A percentile compares a stretch with the other conserved stretches of the same genome.
These are phyloP conservation scores for Sporothrix mexicana DNA, from an alignment of 2,329 filamentous ascomycete species.

Conservation along the genomic window DNA sequence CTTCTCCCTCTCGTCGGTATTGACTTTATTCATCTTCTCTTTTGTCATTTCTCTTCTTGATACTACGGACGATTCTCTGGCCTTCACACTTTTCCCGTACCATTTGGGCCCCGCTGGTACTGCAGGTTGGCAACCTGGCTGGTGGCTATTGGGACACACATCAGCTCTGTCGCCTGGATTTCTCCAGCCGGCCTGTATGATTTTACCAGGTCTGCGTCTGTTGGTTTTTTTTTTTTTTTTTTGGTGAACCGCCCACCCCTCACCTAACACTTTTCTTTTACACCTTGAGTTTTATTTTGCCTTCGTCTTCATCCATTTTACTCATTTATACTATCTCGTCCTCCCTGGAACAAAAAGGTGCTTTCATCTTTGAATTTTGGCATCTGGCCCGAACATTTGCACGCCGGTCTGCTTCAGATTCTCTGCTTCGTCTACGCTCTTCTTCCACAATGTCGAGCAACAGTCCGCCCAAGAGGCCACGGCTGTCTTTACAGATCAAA, in stretches of 20 bases:
- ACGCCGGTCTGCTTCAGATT: too few relatives aligned
- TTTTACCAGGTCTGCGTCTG: not conserved
- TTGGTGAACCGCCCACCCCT: not conserved
- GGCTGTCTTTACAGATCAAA: slow-evolving; percentile 58
- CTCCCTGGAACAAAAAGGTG: too few relatives aligned
- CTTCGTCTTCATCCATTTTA: not conserved
- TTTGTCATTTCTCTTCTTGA: not conserved
- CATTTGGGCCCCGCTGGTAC: not conserved
- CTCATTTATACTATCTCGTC: not conserved
- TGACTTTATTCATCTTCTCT: not conserved
- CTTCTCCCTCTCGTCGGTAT: slow-evolving; percentile 50
- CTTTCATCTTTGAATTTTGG: not conserved
- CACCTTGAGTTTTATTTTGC: not conserved
- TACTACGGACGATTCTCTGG: not conserved
- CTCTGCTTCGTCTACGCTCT: too few relatives aligned
- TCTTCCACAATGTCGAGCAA: slow-evolving; percentile 36
- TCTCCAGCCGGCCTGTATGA: not conserved
- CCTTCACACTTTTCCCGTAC: not conserved
- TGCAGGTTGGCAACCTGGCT: slow-evolving; percentile 1
- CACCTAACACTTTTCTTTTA: not conserved
- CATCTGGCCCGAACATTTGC: not conserved
- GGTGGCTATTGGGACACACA: slow-evolving; percentile 4
- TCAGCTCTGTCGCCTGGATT: not conserved
- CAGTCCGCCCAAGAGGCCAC: slow-evolving; percentile 56
- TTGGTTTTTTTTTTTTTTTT: not conserved